Percentiles rank a stretch among this genome's conserved stretches.
These are phyloP conservation scores for Zoysia japonica DNA, from an alignment of 176 grass and related monocot genomes.

Conservation along the genomic window DNA sequence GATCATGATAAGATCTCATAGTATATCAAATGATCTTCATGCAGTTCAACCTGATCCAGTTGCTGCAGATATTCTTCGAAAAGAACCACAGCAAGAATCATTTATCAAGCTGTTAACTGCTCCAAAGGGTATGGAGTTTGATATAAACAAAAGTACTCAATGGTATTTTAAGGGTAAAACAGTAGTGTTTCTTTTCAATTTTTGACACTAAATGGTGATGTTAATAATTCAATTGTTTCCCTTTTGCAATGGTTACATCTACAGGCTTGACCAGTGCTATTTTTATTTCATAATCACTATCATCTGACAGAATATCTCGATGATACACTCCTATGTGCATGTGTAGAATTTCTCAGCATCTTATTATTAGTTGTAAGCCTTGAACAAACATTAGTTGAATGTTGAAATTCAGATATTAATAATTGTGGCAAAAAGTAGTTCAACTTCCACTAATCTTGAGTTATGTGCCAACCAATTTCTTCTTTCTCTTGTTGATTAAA, in stretches of 20 bases:
- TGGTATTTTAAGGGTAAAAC: conserved; percentile 17
- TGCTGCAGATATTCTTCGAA: conserved; percentile 97
- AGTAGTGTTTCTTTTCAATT: conserved; percentile 13
- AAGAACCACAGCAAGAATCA: conserved; percentile 90
- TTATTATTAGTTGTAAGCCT: conserved; percentile 7
- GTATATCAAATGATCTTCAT: conserved; percentile 91
- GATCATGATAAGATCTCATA: conserved; percentile 76
- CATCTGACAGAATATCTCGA: conserved; percentile 14
- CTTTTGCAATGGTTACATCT: not conserved
- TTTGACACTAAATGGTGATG: not conserved
- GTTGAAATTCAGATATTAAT: conserved; percentile 8
- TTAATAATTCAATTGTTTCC: not conserved
- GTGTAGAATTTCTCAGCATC: conserved; percentile 10
- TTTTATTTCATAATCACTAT: conserved; percentile 15
- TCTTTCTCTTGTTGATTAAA: conserved; percentile 31
- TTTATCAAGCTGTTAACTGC: conserved; percentile 81
- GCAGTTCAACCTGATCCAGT: conserved; percentile 84
- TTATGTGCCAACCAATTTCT: conserved; percentile 2
- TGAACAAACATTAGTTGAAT: not conserved
- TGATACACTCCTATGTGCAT: conserved; percentile 28
- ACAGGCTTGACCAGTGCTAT: not conserved
- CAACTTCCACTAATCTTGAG: conserved; percentile 18
- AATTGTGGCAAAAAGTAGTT: not conserved
- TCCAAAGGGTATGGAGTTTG: conserved; percentile 66
- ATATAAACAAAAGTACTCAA: not conserved